A percentile compares a stretch with the other conserved stretches of the same genome.
These are phyloP conservation scores for Mycena galericulata DNA, from an alignment of 768 basidiomycete genomes.

Conservation along the genomic window DNA sequence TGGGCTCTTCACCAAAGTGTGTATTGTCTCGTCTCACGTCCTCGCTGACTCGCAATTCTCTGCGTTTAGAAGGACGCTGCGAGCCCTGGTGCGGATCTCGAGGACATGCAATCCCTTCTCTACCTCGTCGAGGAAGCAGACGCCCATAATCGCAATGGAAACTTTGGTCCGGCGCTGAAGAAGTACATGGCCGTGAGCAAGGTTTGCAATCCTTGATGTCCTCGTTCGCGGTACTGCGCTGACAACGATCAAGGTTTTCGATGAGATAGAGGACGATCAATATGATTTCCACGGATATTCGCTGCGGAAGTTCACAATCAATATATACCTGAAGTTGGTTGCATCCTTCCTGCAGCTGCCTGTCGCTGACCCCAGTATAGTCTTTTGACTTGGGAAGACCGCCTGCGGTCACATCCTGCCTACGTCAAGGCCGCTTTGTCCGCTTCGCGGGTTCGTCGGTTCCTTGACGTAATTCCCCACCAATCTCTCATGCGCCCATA, in stretches of 20 bases:
- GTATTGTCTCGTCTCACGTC: slow-evolving; percentile 30
- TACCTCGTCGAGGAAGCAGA: slow-evolving; percentile 88
- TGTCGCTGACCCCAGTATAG: slow-evolving; percentile 52
- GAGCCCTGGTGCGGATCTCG: slow-evolving; percentile 81
- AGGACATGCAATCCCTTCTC: slow-evolving; percentile 96
- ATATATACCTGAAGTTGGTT: slow-evolving; percentile 86
- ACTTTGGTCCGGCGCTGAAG: slow-evolving; percentile 85
- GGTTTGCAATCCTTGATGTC: slow-evolving; percentile 56
- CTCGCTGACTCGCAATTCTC: background rate
- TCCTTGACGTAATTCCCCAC: background rate
- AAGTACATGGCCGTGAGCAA: slow-evolving; percentile 82
- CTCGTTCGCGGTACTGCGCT: background rate
- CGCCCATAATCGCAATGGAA: slow-evolving; percentile 72
- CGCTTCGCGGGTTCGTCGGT: slow-evolving; percentile 70
- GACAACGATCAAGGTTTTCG: slow-evolving; percentile 65
- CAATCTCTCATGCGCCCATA: slow-evolving; percentile 43
- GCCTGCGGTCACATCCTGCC: slow-evolving; percentile 77
- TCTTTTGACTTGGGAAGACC: slow-evolving; percentile 85
- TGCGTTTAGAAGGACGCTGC: slow-evolving; percentile 82
- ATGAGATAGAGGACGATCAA: slow-evolving; percentile 93
- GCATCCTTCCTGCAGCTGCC: background rate
- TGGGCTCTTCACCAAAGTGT: slow-evolving; percentile 92
- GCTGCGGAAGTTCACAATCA: slow-evolving; percentile 88
- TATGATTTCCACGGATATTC: slow-evolving; percentile 98
- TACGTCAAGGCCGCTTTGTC: slow-evolving; percentile 81